phyloP scores from a whole-genome alignment of 2,329 filamentous ascomycete species.

The Alternaria tenuissima region DNA sequence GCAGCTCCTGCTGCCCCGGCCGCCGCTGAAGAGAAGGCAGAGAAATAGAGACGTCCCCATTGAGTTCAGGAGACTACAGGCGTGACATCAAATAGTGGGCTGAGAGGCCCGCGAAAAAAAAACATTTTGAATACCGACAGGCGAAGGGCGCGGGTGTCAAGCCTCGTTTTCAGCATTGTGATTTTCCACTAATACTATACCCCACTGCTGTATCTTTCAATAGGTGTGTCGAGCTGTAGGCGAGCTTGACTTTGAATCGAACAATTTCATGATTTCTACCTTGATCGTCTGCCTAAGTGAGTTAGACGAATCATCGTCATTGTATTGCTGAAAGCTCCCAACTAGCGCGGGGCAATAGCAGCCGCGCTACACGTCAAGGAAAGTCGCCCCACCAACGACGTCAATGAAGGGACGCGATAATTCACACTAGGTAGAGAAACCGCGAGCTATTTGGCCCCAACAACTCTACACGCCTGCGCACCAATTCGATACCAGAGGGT shows the following conservation, averaged over 20 bases:
- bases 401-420: conserved; percentile 12
- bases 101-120: neutral
- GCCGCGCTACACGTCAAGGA: conserved; percentile 19
- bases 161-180: conserved; percentile 12
- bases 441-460: neutral
- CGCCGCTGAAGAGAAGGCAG: conserved; percentile 10
- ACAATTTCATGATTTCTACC: neutral
- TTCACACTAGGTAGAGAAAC: conserved; percentile 1
- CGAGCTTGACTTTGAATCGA: conserved; percentile 6
- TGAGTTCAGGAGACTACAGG: neutral
- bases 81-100: neutral
- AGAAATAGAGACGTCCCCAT: conserved; percentile 4
- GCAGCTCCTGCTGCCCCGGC: neutral
- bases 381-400: conserved; percentile 22
- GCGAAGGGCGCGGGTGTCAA: neutral
- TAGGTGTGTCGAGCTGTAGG: conserved; percentile 19
- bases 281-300: neutral
- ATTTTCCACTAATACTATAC: conserved; percentile 46
- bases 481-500: neutral
- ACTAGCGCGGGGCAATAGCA: conserved; percentile 30
- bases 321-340: conserved; percentile 4
- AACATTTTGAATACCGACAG: neutral
- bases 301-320: neutral
- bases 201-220: conserved; percentile 35
- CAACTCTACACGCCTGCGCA: neutral